Percentiles rank a stretch among this genome's conserved stretches.
These are phyloP conservation scores for Trichomonas vaginalis DNA, from an alignment of 208 protist species.

Conservation along the genomic window DNA sequence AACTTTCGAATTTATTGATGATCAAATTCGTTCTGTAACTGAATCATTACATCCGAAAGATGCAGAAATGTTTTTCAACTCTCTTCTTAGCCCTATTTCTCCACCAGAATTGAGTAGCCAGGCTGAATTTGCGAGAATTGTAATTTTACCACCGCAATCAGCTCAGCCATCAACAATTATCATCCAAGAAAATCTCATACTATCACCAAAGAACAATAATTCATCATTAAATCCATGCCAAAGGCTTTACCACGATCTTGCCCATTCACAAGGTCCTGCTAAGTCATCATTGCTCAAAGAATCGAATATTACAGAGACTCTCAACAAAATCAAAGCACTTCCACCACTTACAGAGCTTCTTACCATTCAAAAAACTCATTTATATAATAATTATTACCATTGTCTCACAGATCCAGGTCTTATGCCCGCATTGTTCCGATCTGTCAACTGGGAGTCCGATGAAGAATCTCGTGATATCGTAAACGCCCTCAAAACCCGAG, in stretches of 20 bases:
- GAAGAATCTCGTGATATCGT: background rate
- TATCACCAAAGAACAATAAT: background rate
- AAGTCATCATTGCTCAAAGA: background rate
- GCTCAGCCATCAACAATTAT: background rate
- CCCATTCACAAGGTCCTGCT: background rate
- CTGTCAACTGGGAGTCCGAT: background rate
- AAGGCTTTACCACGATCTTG: background rate
- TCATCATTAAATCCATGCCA: background rate
- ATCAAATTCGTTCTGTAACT: background rate
- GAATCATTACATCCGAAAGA: background rate
- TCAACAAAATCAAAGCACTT: constrained; percentile 1
- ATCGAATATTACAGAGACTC: background rate
- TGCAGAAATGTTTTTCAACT: background rate
- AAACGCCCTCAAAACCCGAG: background rate
- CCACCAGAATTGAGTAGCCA: background rate
- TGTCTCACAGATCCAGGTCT: background rate
- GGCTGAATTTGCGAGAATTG: background rate
- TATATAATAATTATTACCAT: background rate
- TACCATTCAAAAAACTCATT: background rate
- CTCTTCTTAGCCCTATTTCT: background rate
- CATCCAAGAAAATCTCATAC: background rate
- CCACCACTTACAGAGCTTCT: background rate
- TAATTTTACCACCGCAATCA: background rate
- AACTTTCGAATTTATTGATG: constrained; percentile 11
- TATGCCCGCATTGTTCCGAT: background rate